These are phyloP conservation scores for Diplodia mutila DNA, from an alignment of 2,329 filamentous ascomycete species.

Conservation along the genomic window DNA sequence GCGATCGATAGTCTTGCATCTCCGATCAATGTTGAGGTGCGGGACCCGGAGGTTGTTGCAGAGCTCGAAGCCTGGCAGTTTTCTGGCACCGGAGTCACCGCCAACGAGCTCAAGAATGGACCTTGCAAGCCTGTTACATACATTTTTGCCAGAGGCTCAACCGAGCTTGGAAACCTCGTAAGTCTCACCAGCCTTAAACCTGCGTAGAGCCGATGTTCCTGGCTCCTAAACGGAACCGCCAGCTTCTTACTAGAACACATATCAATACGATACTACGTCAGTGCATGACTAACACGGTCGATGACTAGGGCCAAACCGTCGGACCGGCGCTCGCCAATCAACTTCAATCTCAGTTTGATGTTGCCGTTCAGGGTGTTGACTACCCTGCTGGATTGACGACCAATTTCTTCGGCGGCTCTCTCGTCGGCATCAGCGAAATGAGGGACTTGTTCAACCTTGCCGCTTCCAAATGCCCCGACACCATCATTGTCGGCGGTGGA, in stretches of 20 bases:
- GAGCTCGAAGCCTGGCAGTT: background rate
- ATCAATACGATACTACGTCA: background rate
- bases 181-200: background rate
- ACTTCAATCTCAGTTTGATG: conserved; percentile 33
- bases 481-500: conserved; percentile 45
- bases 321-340: conserved; percentile 33
- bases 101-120: conserved; percentile 3
- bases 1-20: background rate
- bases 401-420: conserved; percentile 42
- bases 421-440: conserved; percentile 40
- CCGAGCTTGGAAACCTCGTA: conserved; percentile 37
- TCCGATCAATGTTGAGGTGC: background rate
- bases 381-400: conserved; percentile 42
- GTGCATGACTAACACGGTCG: conserved; percentile 1
- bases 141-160: conserved; percentile 36
- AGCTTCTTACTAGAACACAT: too few species aligned
- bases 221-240: too few species aligned
- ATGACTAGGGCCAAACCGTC: conserved; percentile 30
- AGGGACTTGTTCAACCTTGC: conserved; percentile 42
- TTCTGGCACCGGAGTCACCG: background rate
- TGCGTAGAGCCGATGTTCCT: background rate
- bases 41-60: background rate
- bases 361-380: conserved; percentile 42
- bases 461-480: conserved; percentile 43
- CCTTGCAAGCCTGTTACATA: conserved; percentile 35